phyloP scores from a whole-genome alignment of 2,329 filamentous ascomycete genomes.

The Monosporascus sp. region DNA sequence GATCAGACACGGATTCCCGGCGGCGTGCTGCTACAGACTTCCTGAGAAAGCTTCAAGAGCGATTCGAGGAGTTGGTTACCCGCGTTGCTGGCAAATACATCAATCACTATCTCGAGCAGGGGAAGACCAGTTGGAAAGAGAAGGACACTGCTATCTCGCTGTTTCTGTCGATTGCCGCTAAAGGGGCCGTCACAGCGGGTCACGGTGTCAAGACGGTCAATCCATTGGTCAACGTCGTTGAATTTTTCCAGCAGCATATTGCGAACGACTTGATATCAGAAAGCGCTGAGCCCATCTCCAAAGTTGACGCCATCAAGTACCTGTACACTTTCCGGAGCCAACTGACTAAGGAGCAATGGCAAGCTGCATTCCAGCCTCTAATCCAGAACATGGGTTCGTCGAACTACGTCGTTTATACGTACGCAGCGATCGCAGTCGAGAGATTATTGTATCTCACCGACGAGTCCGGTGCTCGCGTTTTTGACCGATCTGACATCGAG shows the following conservation, averaged over 20 bases:
- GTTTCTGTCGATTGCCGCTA: constrained; percentile 89
- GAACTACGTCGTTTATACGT: constrained; percentile 97
- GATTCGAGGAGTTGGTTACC: constrained; percentile 81
- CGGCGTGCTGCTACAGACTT: constrained; percentile 93
- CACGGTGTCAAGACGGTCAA: constrained; percentile 92
- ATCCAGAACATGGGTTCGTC: constrained; percentile 85
- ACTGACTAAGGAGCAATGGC: constrained; percentile 87
- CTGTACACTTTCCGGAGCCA: constrained; percentile 96
- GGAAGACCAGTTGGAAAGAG: constrained; percentile 84
- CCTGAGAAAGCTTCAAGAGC: constrained; percentile 78
- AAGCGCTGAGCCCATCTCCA: constrained; percentile 74
- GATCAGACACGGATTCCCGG: constrained; percentile 91
- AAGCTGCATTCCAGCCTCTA: constrained; percentile 78
- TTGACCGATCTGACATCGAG: constrained; percentile 71
- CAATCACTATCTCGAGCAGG: constrained; percentile 75
- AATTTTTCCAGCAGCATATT: constrained; percentile 92
- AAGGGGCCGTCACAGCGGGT: constrained; percentile 78
- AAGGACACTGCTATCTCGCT: constrained; percentile 98
- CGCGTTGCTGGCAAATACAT: constrained; percentile 84
- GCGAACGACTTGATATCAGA: constrained; percentile 78
- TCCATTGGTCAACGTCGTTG: constrained; percentile 77
- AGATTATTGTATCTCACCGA: constrained; percentile 80
- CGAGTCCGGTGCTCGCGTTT: constrained; percentile 69
- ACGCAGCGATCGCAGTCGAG: constrained; percentile 95
- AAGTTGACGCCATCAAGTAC: constrained; percentile 97